Evolutionary conservation across 305 asterid species (phyloP).

Genomic region (Withania somnifera): DNA sequence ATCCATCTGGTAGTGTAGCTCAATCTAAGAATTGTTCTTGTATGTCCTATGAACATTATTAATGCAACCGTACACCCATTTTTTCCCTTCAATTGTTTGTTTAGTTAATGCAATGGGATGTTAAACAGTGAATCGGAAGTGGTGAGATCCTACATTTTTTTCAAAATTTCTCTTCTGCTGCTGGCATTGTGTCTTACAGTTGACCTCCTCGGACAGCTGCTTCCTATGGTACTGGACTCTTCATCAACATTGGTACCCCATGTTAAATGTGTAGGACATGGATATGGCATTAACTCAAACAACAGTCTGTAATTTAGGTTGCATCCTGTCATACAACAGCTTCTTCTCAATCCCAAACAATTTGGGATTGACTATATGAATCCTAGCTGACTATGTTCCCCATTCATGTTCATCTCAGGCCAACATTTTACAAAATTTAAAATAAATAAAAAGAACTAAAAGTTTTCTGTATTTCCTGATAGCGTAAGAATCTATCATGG

Average conservation of each 20-base stretch:
- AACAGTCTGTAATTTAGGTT: not conserved
- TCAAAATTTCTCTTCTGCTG: not conserved
- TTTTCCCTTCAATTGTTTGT: not conserved
- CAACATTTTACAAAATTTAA: not conserved
- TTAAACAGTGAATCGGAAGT: not conserved
- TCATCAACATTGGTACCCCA: not conserved
- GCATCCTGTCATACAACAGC: not conserved
- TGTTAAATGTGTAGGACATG: not conserved
- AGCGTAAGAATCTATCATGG: not conserved
- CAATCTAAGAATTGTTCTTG: not conserved
- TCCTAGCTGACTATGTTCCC: not conserved
- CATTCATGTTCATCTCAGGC: not conserved
- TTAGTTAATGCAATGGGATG: not conserved
- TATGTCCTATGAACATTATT: not conserved
- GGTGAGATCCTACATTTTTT: not conserved
- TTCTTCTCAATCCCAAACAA: not conserved
- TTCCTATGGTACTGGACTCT: not conserved
- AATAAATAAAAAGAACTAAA: not conserved
- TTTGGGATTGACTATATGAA: not conserved
- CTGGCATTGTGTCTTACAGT: not conserved
- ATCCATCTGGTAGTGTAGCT: not conserved
- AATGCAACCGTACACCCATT: not conserved
- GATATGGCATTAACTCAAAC: not conserved
- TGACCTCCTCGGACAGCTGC: not conserved
- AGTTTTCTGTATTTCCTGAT: not conserved